Percentiles rank a stretch among this genome's conserved stretches.
Conservation (phyloP, 345 rosid genomes). For the Reutealis trisperma region DNA sequence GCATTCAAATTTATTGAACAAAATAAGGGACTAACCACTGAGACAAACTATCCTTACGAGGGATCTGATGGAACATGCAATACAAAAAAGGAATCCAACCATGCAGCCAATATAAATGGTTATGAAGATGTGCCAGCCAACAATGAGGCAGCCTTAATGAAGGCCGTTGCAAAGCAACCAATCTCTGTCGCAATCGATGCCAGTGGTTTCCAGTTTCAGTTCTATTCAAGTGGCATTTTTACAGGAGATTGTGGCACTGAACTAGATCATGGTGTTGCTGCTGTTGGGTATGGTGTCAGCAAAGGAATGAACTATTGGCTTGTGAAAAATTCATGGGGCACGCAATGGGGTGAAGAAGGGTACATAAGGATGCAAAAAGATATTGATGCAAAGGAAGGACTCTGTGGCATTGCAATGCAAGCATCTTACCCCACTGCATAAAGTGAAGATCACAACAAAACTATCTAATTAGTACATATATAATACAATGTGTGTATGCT, state of each 20-base stretch:
- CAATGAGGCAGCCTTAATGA: constrained; percentile 31
- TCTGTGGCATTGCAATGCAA: constrained; percentile 43
- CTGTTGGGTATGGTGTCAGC: constrained; percentile 26
- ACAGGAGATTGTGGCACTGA: constrained; percentile 26
- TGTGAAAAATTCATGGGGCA: constrained; percentile 47
- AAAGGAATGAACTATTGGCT: constrained; percentile 32
- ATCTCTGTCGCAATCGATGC: constrained; percentile 33
- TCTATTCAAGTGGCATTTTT: constrained; percentile 35
- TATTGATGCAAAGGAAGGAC: constrained; percentile 33
- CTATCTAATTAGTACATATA: neutral
- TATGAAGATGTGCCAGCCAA: constrained; percentile 32
- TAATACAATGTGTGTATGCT: neutral
- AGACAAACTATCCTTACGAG: constrained; percentile 35
- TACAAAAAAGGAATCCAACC: constrained; percentile 16
- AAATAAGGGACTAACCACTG: constrained; percentile 25
- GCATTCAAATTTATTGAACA: constrained; percentile 34
- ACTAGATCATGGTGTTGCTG: constrained; percentile 37
- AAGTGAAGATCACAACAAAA: neutral
- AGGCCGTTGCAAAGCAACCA: constrained; percentile 35
- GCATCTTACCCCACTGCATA: constrained; percentile 37
- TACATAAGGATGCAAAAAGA: constrained; percentile 40
- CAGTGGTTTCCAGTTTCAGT: constrained; percentile 25
- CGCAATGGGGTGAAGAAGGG: constrained; percentile 38
- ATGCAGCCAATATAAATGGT: constrained; percentile 5
- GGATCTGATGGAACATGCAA: constrained; percentile 37